These are phyloP conservation scores for Sisymbrium altissimum DNA, from an alignment of 345 rosid genomes.

Conservation along the genomic window DNA sequence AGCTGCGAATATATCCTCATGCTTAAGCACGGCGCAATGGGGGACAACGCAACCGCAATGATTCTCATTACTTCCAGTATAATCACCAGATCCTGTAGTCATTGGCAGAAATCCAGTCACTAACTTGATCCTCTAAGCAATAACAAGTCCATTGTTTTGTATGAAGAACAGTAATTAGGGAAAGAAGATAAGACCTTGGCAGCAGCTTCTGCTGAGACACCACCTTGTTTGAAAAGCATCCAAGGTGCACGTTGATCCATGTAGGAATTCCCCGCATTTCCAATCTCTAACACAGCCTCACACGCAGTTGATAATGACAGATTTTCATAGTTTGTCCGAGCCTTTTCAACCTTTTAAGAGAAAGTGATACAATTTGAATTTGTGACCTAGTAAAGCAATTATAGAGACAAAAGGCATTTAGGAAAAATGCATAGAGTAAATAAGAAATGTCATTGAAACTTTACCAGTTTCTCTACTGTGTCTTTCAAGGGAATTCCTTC, in stretches of 20 bases:
- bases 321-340: constrained; percentile 57
- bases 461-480: constrained; percentile 67
- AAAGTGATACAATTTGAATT: neutral
- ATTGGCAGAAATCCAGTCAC: neutral
- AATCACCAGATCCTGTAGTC: constrained; percentile 73
- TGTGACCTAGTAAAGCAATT: neutral
- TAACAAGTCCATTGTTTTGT: neutral
- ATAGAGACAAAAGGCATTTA: neutral
- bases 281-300: constrained; percentile 80
- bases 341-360: constrained; percentile 57
- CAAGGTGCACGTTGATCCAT: constrained; percentile 86
- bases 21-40: constrained; percentile 69
- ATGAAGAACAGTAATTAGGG: neutral
- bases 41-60: constrained; percentile 71
- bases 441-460: neutral
- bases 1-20: constrained; percentile 76
- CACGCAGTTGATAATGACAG: constrained; percentile 76
- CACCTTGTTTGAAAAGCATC: constrained; percentile 89
- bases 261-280: constrained; percentile 82
- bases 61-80: constrained; percentile 87
- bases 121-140: neutral
- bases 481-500: constrained; percentile 64
- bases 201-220: constrained; percentile 72
- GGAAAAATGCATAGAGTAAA: neutral
- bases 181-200: constrained; percentile 59